Base-by-base conservation (phyloP, 768 basidiomycete genomes). In the Suillus cothurnatus region DNA sequence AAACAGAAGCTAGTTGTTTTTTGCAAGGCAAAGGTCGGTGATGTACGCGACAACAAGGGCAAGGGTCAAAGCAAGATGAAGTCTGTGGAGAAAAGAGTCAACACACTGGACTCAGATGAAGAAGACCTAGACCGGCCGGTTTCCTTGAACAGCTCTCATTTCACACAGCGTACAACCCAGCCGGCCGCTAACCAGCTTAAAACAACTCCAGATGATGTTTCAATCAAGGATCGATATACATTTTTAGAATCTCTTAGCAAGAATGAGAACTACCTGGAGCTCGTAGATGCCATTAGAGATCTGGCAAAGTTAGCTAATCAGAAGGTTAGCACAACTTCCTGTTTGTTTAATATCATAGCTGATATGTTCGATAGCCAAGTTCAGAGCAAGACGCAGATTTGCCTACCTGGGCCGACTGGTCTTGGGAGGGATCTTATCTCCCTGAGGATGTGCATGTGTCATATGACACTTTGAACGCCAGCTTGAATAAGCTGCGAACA, bases 351-450 rank as follows among this genome's bases (percentile, higher is more conserved):
- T 14, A 5, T 15, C 9, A 23, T 52, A 6, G 19, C 15, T 32
- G 23, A 52, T 36, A 17, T 17, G 6, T 36, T 7, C 32, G 17
- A 28, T 14, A 62, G 61, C 53, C 34, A 53, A 53, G 4, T 62
- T 36, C 47, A 4, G 26, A 32, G 26, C 3, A 39, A 19, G 0
- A 19, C 12, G 0, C 2, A 19, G 39, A 32, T 41, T 34, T 62
- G 36, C 62, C 62, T n/a, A 26, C 15, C 19, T 62, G 62, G 62
- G 62, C 62, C 12, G 6, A 50, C n/a, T 62, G 62, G 62, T 36
- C 62, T 34, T 62, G 62, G 62, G 14, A 8, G 0, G 26, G 2
- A 26, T 12, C 8, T 21, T 62, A 36, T 26, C 50, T 62, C 9
- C 50, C 50, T 9, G 14, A 36, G 6, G 50, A 62, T 7, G 1